phyloP scores from a whole-genome alignment of 768 basidiomycete genomes.

The Pholiota conissans region DNA sequence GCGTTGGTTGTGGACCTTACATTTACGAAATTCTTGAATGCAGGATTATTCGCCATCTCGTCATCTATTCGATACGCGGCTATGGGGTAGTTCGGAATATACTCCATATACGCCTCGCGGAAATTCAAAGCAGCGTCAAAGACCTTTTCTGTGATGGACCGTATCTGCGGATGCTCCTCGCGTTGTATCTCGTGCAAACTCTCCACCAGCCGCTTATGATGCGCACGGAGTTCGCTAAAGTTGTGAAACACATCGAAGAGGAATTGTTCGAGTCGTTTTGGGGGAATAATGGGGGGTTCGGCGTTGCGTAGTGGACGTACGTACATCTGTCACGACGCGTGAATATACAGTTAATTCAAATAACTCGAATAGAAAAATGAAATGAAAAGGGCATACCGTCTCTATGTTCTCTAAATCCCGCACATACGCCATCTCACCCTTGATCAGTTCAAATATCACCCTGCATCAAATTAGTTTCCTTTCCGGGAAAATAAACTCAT shows the following conservation, averaged over 20 bases:
- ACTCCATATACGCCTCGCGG: conserved; percentile 90
- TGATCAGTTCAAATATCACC: conserved; percentile 92
- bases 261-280: conserved; percentile 71
- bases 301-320: conserved; percentile 70
- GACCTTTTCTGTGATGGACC: conserved; percentile 79
- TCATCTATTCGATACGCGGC: conserved; percentile 87
- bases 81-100: conserved; percentile 90
- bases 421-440: conserved; percentile 97
- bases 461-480: conserved; percentile 34
- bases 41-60: conserved; percentile 78
- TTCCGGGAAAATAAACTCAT: background rate
- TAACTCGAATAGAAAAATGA: conserved; percentile 2
- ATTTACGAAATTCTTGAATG: conserved; percentile 83
- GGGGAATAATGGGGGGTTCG: conserved; percentile 77
- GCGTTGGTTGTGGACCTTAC: conserved; percentile 37
- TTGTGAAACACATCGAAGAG: conserved; percentile 91
- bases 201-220: conserved; percentile 77
- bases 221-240: conserved; percentile 68
- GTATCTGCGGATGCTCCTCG: conserved; percentile 81
- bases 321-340: conserved; percentile 61
- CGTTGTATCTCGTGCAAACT: conserved; percentile 84
- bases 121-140: conserved; percentile 92
- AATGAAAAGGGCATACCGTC: conserved; percentile 47
- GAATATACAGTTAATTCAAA: background rate
- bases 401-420: conserved; percentile 90